Base-by-base conservation (phyloP, 306 rosid genomes). In the Inga laurina region DNA sequence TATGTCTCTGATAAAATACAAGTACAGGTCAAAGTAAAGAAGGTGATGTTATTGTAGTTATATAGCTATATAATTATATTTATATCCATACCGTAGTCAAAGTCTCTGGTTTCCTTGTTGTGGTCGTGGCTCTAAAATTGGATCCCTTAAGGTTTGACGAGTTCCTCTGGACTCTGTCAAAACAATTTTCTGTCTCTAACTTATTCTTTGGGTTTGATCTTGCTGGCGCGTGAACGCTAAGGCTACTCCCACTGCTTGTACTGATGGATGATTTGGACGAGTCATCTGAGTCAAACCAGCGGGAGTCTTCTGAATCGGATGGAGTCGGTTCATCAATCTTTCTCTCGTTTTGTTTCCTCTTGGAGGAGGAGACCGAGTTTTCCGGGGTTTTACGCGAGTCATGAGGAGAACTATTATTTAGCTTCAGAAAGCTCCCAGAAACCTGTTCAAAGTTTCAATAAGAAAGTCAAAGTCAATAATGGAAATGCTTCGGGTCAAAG, bases 261-360 rank as follows among this genome's bases (percentile, higher is more conserved):
- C 70, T 64, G 70, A 13, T 64, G 41, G 10, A 64, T 12, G 41
- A 64, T 64, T 30, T 30, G 41, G 70, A 87, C 10, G 85, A 88
- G 9, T 86, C 88, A 18, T 87, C 90, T 11, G 91, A 83, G 79
- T 90, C 90, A 76, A 84, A 82, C 41, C 75, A 66, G 10, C 78
- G 59, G 0, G 87, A 89, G 8, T 85, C 76, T 82, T 85, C 84
- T 22, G 89, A 84, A 6, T 88, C 90, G 43, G 79, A 49, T 15
- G 81, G 84, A 76, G 74, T 73, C 59, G 4, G 27, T 32, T 41
- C 48, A 79, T 79, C 71, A 56, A 78, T 52, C 66, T 91, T 82
- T 27, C 69, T 66, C 45, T 1, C 77, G 84, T 75, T 78, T 11
- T 86, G 72, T 34, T 84, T 85, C 56, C 78, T 82, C 41, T 86